phyloP scores from a whole-genome alignment of 768 basidiomycete genomes.

The Termitomyces sp. region DNA sequence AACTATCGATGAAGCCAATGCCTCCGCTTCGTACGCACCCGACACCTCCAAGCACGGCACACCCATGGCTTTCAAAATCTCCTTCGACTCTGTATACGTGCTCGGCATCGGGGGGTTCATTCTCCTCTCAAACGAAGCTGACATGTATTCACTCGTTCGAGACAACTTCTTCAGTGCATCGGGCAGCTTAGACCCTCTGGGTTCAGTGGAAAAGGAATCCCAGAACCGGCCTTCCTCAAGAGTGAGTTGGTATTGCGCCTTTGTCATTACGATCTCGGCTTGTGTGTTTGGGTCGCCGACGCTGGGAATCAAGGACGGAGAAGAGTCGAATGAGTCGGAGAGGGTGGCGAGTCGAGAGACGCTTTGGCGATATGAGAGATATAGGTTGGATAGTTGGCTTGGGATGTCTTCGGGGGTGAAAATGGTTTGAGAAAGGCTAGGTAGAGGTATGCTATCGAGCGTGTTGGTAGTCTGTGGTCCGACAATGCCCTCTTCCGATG shows the following conservation, averaged over 20 bases:
- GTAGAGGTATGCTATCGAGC: not conserved
- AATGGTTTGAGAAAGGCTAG: not conserved
- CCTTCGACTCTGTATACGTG: conserved; percentile 68
- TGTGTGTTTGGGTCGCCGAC: conserved; percentile 24
- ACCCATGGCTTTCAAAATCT: conserved; percentile 75
- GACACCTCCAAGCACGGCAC: conserved; percentile 65
- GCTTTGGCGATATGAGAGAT: conserved; percentile 39
- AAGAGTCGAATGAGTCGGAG: conserved; percentile 17
- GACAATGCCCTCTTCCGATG: not conserved
- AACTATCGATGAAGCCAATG: conserved; percentile 75
- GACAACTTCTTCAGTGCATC: conserved; percentile 12
- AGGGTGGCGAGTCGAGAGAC: conserved; percentile 38
- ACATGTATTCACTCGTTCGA: conserved; percentile 49
- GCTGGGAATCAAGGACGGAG: conserved; percentile 8
- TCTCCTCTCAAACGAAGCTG: conserved; percentile 60
- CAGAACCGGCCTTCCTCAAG: conserved; percentile 59
- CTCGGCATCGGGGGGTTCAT: conserved; percentile 52
- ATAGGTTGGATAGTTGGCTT: conserved; percentile 25
- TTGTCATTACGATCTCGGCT: conserved; percentile 49
- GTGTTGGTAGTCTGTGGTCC: not conserved
- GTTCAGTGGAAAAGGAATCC: conserved; percentile 31
- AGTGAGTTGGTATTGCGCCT: conserved; percentile 53
- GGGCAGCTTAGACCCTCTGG: not conserved
- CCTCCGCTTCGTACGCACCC: conserved; percentile 80
- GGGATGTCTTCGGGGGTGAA: conserved; percentile 21